Evolutionary conservation across 2,329 filamentous ascomycete species (phyloP).

Genomic region (Botrytis pseudocinerea): DNA sequence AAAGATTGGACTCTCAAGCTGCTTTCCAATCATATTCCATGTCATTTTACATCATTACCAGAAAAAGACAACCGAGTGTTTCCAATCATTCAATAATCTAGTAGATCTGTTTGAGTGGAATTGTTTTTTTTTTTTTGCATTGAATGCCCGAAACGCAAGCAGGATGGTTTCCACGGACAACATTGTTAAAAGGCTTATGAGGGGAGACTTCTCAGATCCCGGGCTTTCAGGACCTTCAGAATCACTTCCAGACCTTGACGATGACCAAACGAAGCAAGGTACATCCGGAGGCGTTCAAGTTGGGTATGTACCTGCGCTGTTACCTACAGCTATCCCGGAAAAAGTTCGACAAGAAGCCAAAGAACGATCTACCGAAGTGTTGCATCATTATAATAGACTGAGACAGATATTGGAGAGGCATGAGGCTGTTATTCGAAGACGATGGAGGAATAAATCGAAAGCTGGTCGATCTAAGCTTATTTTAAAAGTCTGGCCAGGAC

Average conservation of each 20-base stretch:
- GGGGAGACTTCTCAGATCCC: too few relatives aligned
- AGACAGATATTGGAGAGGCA: constrained; percentile 50
- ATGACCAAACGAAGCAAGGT: too few relatives aligned
- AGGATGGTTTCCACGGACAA: background rate
- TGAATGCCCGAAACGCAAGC: background rate
- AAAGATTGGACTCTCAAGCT: background rate
- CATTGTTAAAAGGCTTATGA: background rate
- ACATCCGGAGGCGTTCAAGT: background rate
- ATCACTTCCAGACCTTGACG: background rate
- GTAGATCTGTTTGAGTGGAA: background rate
- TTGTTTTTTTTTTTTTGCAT: background rate
- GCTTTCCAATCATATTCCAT: background rate
- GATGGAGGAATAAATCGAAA: constrained; percentile 56
- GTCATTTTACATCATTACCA: background rate
- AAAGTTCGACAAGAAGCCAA: constrained; percentile 25
- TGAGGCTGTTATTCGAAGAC: constrained; percentile 52
- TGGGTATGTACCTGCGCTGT: background rate
- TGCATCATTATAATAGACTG: constrained; percentile 27
- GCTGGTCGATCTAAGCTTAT: constrained; percentile 50
- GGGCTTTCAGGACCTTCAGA: background rate
- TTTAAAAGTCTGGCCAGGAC: constrained; percentile 50
- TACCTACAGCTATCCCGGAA: constrained; percentile 11
- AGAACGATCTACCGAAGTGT: constrained; percentile 22
- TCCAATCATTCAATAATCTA: background rate
- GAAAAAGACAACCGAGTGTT: background rate